phyloP scores from a whole-genome alignment of 108 stramenopile genomes.

The Fragilaria crotonensis region DNA sequence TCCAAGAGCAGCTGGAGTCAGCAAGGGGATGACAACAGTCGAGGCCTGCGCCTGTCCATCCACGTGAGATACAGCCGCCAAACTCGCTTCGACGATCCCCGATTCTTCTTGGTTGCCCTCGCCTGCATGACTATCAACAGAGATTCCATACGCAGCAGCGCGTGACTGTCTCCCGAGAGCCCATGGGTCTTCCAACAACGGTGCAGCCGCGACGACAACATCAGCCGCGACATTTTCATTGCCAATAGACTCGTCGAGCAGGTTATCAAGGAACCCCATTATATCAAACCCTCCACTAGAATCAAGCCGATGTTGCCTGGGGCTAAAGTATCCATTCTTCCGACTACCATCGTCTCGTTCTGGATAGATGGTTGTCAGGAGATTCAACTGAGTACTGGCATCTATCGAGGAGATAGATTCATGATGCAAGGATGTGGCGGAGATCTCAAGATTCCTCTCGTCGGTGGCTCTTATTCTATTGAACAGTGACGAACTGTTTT shows the following conservation, averaged over 20 bases:
- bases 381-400: background rate
- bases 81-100: background rate
- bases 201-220: background rate
- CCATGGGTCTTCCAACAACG: constrained; percentile 36
- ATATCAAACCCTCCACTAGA: constrained; percentile 42
- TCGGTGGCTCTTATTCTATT: background rate
- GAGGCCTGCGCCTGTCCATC: background rate
- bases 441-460: background rate
- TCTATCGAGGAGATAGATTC: background rate
- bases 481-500: background rate
- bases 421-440: background rate
- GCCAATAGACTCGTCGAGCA: constrained; percentile 31
- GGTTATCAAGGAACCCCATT: constrained; percentile 49
- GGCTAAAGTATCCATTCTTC: background rate
- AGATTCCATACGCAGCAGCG: constrained; percentile 46
- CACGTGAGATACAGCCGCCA: background rate
- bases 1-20: constrained; percentile 24
- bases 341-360: background rate
- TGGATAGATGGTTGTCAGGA: background rate
- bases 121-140: constrained; percentile 22
- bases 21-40: constrained; percentile 13
- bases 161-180: constrained; percentile 26
- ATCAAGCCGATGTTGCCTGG: background rate
- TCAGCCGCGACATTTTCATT: background rate
- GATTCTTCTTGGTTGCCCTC: constrained; percentile 1